Evolutionary conservation across 805 yeast genomes (phyloP).

Genomic region (Saccharomycopsis sp.): DNA sequence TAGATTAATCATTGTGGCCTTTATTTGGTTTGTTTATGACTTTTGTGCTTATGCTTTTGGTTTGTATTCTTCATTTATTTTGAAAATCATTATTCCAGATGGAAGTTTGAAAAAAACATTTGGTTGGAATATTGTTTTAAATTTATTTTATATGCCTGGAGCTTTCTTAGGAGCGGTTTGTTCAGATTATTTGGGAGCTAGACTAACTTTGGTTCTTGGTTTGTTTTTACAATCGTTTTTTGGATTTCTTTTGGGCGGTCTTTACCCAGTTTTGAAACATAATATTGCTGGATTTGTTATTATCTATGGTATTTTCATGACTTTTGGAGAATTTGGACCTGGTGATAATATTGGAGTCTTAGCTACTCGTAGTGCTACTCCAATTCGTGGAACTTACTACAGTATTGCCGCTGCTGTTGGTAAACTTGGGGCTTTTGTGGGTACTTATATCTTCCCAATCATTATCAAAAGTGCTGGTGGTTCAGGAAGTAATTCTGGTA

Average conservation of each 20-base stretch:
- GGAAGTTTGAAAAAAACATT: conserved; percentile 60
- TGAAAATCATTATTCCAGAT: conserved; percentile 46
- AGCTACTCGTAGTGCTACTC: conserved; percentile 78
- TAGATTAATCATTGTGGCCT: conserved; percentile 55
- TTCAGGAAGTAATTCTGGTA: conserved; percentile 39
- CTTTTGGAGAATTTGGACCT: conserved; percentile 90
- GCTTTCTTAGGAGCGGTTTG: conserved; percentile 74
- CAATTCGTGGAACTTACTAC: conserved; percentile 84
- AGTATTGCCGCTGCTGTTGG: conserved; percentile 89
- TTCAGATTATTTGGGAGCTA: conserved; percentile 89
- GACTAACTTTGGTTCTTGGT: conserved; percentile 65
- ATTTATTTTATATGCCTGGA: conserved; percentile 85
- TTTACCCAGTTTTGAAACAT: conserved; percentile 41
- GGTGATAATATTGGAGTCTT: conserved; percentile 87
- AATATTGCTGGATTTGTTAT: conserved; percentile 74
- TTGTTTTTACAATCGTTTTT: conserved; percentile 62
- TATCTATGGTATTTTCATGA: conserved; percentile 76
- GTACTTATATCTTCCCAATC: conserved; percentile 80
- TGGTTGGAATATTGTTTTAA: conserved; percentile 89
- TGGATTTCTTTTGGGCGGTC: conserved; percentile 78
- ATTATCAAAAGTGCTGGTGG: conserved; percentile 56
- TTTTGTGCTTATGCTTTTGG: conserved; percentile 84
- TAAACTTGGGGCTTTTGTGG: conserved; percentile 87
- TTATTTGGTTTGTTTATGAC: conserved; percentile 89
- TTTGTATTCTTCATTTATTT: conserved; percentile 66